Evolutionary conservation across 345 rosid genomes (phyloP).

Genomic region (Aquilaria malaccensis): DNA sequence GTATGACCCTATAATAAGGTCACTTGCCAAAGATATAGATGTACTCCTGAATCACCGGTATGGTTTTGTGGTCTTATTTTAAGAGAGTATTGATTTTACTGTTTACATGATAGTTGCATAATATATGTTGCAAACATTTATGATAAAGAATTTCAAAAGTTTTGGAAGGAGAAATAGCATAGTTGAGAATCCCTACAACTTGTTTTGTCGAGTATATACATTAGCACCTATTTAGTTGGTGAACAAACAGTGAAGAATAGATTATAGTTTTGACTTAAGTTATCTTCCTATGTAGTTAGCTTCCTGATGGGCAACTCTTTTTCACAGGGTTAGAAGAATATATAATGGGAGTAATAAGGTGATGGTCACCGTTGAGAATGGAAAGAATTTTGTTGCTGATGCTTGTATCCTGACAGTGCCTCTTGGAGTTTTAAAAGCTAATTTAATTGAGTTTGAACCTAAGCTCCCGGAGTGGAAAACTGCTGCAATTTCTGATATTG

Average conservation of each 20-base stretch:
- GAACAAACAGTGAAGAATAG: too few relatives aligned
- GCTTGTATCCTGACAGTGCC: constrained; percentile 76
- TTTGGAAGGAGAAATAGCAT: too few relatives aligned
- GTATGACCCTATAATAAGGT: constrained; percentile 72
- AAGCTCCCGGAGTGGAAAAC: constrained; percentile 79
- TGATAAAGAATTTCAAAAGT: too few relatives aligned
- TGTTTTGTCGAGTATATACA: too few relatives aligned
- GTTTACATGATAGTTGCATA: background rate
- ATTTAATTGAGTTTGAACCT: constrained; percentile 71
- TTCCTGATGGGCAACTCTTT: too few relatives aligned
- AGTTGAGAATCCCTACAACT: too few relatives aligned
- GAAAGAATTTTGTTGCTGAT: constrained; percentile 55
- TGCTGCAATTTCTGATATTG: constrained; percentile 69
- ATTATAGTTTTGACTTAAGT: too few relatives aligned
- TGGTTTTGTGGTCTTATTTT: constrained; percentile 1
- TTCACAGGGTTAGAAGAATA: constrained; percentile 52
- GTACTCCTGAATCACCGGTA: constrained; percentile 65
- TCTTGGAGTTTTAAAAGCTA: constrained; percentile 76
- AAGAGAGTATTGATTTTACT: background rate
- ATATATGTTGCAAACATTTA: background rate
- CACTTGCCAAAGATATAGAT: constrained; percentile 73
- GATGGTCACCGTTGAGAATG: constrained; percentile 53
- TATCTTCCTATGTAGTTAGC: too few relatives aligned
- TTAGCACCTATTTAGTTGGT: too few relatives aligned
- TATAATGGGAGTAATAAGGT: constrained; percentile 42